phyloP scores from a whole-genome alignment of 2,329 filamentous ascomycete species.

The Fusarium mangiferae region DNA sequence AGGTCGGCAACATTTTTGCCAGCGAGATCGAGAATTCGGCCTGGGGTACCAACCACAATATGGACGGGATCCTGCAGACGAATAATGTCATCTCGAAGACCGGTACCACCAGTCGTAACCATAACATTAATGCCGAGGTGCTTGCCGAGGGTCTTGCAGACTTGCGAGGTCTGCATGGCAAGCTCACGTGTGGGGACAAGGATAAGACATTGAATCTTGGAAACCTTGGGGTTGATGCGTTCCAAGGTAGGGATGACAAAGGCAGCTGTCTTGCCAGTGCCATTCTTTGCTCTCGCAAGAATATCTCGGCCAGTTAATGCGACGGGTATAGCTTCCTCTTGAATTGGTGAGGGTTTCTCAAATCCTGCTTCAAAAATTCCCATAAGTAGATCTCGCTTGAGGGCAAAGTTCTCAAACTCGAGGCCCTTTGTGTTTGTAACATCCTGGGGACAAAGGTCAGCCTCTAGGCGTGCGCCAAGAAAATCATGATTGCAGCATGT shows the following conservation, averaged over 20 bases:
- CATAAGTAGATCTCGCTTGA: slow-evolving; percentile 97
- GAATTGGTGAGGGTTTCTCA: slow-evolving; percentile 97
- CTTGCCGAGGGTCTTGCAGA: slow-evolving; percentile 98
- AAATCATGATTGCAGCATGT: slow-evolving; percentile 19
- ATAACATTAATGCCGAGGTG: slow-evolving; percentile 98
- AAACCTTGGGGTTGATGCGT: slow-evolving; percentile 94
- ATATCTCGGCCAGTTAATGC: slow-evolving; percentile 95
- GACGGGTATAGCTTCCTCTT: slow-evolving; percentile 98
- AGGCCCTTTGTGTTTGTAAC: slow-evolving; percentile 97
- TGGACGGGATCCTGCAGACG: slow-evolving; percentile 94
- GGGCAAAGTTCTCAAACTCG: slow-evolving; percentile 96
- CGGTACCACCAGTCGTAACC: slow-evolving; percentile 97
- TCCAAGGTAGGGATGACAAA: slow-evolving; percentile 97
- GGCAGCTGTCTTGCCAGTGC: slow-evolving; percentile 97
- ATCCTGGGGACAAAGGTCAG: slow-evolving; percentile 69
- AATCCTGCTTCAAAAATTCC: slow-evolving; percentile 99
- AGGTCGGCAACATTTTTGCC: slow-evolving; percentile 97
- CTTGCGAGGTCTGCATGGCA: slow-evolving; percentile 97
- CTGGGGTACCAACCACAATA: slow-evolving; percentile 96
- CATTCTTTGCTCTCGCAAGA: slow-evolving; percentile 96
- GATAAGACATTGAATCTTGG: slow-evolving; percentile 96
- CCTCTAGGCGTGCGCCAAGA: slow-evolving; percentile 14
- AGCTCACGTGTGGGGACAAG: slow-evolving; percentile 96
- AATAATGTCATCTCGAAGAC: slow-evolving; percentile 95
- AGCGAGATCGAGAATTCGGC: slow-evolving; percentile 93